phyloP scores from a whole-genome alignment of 371 early-diverging fungal genomes.

The Mucor indicus region DNA sequence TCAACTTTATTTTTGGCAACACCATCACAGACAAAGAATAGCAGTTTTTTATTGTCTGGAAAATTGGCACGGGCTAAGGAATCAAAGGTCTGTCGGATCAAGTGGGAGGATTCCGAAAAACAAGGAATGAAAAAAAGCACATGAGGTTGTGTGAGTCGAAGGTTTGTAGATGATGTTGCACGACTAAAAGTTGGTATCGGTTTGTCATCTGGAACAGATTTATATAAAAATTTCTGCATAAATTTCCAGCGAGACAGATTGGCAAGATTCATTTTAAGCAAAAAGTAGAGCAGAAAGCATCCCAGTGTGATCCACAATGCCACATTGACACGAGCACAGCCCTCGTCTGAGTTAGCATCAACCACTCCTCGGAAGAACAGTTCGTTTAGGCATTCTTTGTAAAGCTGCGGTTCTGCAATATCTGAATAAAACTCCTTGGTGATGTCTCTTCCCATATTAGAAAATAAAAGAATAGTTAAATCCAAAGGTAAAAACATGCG shows the following conservation, averaged over 20 bases:
- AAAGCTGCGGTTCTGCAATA: conserved; percentile 17
- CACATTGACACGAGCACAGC: conserved; percentile 36
- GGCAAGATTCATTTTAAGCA: conserved; percentile 44
- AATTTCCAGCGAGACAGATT: conserved; percentile 32
- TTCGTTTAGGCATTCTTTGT: conserved; percentile 26
- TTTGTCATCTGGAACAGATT: conserved; percentile 2
- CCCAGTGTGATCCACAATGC: conserved; percentile 48
- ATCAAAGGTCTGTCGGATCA: conserved; percentile 43
- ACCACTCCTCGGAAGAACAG: conserved; percentile 37
- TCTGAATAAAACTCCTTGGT: conserved; percentile 25
- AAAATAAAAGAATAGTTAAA: conserved; percentile 31
- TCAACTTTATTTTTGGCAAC: conserved; percentile 20
- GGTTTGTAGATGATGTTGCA: no score
- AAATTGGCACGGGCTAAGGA: conserved; percentile 45
- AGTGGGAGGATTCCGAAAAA: conserved; percentile 36
- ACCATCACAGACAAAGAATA: conserved; percentile 53
- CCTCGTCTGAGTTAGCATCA: conserved; percentile 8
- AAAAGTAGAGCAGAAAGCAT: conserved; percentile 29
- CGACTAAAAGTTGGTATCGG: no score
- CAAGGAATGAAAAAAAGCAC: conserved; percentile 43
- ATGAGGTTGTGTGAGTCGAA: conserved; percentile 19
- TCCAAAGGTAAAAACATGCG: conserved; percentile 48
- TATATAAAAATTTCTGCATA: conserved; percentile 24
- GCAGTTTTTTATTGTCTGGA: conserved; percentile 41
- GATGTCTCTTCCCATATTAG: conserved; percentile 34